These are phyloP conservation scores for Gardenia jasminoides DNA, from an alignment of 257 asterid genomes.

Conservation along the genomic window DNA sequence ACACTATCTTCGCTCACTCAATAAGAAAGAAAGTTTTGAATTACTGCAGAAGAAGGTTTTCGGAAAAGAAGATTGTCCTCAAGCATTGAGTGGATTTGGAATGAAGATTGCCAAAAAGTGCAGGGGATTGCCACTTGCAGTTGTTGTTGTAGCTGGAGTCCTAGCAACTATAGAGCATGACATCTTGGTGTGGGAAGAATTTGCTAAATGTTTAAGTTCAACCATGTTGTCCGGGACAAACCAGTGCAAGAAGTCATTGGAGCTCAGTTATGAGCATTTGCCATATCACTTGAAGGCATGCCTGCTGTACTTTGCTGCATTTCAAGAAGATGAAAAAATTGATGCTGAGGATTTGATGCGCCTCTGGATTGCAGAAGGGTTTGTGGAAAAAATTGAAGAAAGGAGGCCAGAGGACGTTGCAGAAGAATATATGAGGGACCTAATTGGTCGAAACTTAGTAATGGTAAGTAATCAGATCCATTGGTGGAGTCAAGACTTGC, in stretches of 20 bases:
- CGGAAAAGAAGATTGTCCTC: too few species aligned
- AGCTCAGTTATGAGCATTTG: slow-evolving; percentile 9
- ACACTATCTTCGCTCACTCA: too few species aligned
- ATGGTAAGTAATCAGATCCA: neutral
- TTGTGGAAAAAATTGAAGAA: too few species aligned
- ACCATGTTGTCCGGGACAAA: neutral
- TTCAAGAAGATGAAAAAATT: too few species aligned
- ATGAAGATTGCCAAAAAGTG: too few species aligned
- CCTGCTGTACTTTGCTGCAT: neutral
- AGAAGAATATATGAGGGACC: neutral
- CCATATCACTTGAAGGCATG: slow-evolving; percentile 9
- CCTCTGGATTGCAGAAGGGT: too few species aligned
- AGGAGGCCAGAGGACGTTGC: neutral
- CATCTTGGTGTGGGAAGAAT: too few species aligned
- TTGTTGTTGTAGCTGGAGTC: neutral
- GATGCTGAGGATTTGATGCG: too few species aligned
- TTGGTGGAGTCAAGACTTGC: neutral
- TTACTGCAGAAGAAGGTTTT: too few species aligned
- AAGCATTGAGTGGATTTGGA: too few species aligned
- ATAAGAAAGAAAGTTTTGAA: too few species aligned
- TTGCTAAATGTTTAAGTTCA: neutral
- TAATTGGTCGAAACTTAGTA: neutral
- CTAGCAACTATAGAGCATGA: neutral
- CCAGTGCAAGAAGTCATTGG: neutral
- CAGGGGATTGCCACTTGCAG: too few species aligned